A percentile compares a stretch with the other conserved stretches of the same genome.
phyloP scores from a whole-genome alignment of 805 yeast species.

The Debaryomyces maramus region DNA sequence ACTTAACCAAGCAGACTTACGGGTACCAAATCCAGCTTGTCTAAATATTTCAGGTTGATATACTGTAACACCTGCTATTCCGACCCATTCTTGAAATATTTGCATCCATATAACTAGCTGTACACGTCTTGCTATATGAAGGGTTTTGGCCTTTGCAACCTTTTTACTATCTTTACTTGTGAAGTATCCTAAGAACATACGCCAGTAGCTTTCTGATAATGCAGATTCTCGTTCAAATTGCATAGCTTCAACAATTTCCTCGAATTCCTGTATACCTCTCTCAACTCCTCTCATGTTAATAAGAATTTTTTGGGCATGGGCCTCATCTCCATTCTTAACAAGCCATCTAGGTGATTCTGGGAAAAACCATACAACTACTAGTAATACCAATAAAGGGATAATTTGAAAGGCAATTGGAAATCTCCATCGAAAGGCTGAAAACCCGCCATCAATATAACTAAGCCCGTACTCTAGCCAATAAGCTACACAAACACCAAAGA shows the following conservation, averaged over 20 bases:
- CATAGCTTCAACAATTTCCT: conserved; percentile 19
- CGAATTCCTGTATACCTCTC: conserved; percentile 12
- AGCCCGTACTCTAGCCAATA: conserved; percentile 72
- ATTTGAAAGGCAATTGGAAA: conserved; percentile 48
- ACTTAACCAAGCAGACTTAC: conserved; percentile 17
- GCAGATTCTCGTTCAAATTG: conserved; percentile 23
- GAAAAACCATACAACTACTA: conserved; percentile 44
- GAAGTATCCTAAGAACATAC: conserved; percentile 39
- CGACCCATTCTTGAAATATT: conserved; percentile 23
- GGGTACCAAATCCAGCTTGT: conserved; percentile 16
- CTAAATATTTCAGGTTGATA: conserved; percentile 27
- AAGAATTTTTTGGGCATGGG: conserved; percentile 36
- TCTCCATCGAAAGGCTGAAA: conserved; percentile 38
- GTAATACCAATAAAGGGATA: conserved; percentile 40
- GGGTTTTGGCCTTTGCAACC: conserved; percentile 18
- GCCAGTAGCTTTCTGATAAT: conserved; percentile 23
- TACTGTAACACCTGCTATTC: conserved; percentile 26
- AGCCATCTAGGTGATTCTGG: conserved; percentile 54
- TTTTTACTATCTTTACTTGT: conserved; percentile 47
- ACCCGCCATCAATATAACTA: conserved; percentile 41
- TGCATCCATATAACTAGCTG: conserved; percentile 18
- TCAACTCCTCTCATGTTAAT: conserved; percentile 9
- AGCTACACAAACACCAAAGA: conserved; percentile 64
- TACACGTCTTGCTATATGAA: conserved; percentile 24
- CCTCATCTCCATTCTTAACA: conserved; percentile 30